Conservation (phyloP, 2,329 filamentous ascomycete species). For the Ascochyta lentis region DNA sequence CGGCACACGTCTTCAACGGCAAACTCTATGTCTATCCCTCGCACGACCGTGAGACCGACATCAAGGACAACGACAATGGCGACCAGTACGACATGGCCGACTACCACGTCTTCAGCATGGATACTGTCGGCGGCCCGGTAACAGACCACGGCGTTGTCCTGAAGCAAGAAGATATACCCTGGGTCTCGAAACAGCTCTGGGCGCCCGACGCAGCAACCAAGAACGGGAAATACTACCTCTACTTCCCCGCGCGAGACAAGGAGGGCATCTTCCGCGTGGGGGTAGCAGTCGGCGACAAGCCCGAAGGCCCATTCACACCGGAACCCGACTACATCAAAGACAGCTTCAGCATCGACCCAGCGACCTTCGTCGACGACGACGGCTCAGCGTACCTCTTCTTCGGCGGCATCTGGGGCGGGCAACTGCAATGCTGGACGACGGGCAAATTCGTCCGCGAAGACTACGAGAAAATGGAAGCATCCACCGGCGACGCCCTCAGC, state of each 20-base stretch:
- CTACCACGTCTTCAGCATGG: slow-evolving; percentile 78
- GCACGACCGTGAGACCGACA: slow-evolving; percentile 77
- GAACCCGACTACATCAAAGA: slow-evolving; percentile 70
- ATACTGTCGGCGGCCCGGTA: slow-evolving; percentile 63
- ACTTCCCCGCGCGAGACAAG: slow-evolving; percentile 77
- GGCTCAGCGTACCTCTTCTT: slow-evolving; percentile 74
- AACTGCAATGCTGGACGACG: slow-evolving; percentile 75
- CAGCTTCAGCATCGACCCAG: slow-evolving; percentile 79
- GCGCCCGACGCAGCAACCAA: slow-evolving; percentile 76
- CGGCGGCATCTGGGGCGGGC: slow-evolving; percentile 80
- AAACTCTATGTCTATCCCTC: slow-evolving; percentile 82
- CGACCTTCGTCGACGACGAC: slow-evolving; percentile 74
- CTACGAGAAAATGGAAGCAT: slow-evolving; percentile 38
- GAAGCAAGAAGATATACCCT: slow-evolving; percentile 70
- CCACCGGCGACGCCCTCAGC: slow-evolving; percentile 60
- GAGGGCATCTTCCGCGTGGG: slow-evolving; percentile 75
- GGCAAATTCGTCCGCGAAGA: slow-evolving; percentile 62
- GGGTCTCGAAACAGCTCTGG: slow-evolving; percentile 82
- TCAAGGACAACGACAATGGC: slow-evolving; percentile 81
- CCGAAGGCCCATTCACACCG: slow-evolving; percentile 73
- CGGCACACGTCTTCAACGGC: slow-evolving; percentile 78
- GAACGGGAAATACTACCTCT: slow-evolving; percentile 76
- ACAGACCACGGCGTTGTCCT: slow-evolving; percentile 77
- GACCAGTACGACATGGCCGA: slow-evolving; percentile 86
- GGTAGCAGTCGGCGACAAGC: slow-evolving; percentile 68